Evolutionary conservation across 495 filamentous ascomycete genomes (phyloP).

Genomic region (Penicillium paradoxum): DNA sequence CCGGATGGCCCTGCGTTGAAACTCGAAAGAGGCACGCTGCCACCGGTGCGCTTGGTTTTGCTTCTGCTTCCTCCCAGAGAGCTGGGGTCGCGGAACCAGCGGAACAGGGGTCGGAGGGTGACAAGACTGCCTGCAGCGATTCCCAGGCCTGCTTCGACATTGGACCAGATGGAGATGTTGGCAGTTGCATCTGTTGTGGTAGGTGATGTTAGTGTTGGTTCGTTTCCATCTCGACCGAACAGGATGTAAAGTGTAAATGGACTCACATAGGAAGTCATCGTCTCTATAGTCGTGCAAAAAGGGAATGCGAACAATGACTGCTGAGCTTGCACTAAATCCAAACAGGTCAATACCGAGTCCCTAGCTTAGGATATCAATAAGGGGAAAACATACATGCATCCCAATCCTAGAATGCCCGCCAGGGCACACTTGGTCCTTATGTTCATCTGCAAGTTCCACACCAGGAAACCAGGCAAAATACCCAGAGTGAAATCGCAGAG

Average conservation of each 20-base stretch:
- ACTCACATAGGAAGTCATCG: slow-evolving; percentile 31
- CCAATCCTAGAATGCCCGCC: slow-evolving; percentile 37
- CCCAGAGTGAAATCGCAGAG: slow-evolving; percentile 39
- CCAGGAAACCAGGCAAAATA: slow-evolving; percentile 32
- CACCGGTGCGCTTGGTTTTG: slow-evolving; percentile 24
- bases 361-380: neutral
- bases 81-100: slow-evolving; percentile 37
- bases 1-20: slow-evolving; percentile 21
- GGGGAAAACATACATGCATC: slow-evolving; percentile 32
- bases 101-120: slow-evolving; percentile 45
- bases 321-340: slow-evolving; percentile 29
- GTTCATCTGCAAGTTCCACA: slow-evolving; percentile 39
- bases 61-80: slow-evolving; percentile 19
- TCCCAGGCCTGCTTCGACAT: slow-evolving; percentile 42
- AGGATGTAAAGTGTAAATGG: neutral
- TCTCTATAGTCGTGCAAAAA: slow-evolving; percentile 29
- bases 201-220: slow-evolving; percentile 10
- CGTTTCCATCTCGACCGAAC: neutral
- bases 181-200: slow-evolving; percentile 32
- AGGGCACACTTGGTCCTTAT: slow-evolving; percentile 32
- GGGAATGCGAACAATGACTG: slow-evolving; percentile 37
- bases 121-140: slow-evolving; percentile 45
- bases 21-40: slow-evolving; percentile 33
- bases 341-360: neutral
- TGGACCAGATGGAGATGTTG: slow-evolving; percentile 45